A percentile compares a stretch with the other conserved stretches of the same genome.
Evolutionary conservation across 176 grass and related monocot species (phyloP).

Genomic region (Urochloa ruziziensis): DNA sequence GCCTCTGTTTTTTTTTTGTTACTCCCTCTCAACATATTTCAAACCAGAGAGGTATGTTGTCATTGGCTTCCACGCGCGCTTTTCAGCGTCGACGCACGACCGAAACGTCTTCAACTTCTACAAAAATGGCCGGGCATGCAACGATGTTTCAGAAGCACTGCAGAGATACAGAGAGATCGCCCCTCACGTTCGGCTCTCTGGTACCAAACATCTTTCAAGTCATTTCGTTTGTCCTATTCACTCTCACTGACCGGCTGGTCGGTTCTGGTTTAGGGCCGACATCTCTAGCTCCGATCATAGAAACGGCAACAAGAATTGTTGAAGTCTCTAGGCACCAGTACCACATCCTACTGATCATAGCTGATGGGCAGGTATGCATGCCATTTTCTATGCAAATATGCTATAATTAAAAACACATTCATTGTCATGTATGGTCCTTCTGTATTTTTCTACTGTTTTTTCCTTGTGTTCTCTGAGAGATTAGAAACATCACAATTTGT

Average conservation of each 20-base stretch:
- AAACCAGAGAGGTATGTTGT: not conserved
- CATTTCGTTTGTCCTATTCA: not conserved
- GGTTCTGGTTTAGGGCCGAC: slow-evolving; percentile 34
- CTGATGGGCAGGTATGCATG: slow-evolving; percentile 60
- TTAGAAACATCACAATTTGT: not conserved
- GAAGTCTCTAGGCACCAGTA: slow-evolving; percentile 34
- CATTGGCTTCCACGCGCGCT: not conserved
- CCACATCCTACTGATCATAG: slow-evolving; percentile 83
- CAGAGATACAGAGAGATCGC: slow-evolving; percentile 54
- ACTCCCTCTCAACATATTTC: not conserved
- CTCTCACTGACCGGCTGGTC: not conserved
- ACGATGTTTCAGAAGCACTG: slow-evolving; percentile 38
- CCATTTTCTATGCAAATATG: not conserved
- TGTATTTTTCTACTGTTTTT: not conserved
- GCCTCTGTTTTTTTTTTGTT: not conserved
- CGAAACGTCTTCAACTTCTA: slow-evolving; percentile 58
- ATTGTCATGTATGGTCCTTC: too few relatives aligned
- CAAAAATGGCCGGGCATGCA: slow-evolving; percentile 25
- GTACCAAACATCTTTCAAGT: slow-evolving; percentile 22
- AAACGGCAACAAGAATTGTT: slow-evolving; percentile 54
- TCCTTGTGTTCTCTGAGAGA: not conserved
- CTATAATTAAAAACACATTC: not conserved
- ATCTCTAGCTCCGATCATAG: slow-evolving; percentile 70
- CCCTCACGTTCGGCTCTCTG: slow-evolving; percentile 35
- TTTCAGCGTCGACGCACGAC: slow-evolving; percentile 53